Base-by-base conservation (phyloP, 2,329 filamentous ascomycete species). In the Penicillium frequentans region DNA sequence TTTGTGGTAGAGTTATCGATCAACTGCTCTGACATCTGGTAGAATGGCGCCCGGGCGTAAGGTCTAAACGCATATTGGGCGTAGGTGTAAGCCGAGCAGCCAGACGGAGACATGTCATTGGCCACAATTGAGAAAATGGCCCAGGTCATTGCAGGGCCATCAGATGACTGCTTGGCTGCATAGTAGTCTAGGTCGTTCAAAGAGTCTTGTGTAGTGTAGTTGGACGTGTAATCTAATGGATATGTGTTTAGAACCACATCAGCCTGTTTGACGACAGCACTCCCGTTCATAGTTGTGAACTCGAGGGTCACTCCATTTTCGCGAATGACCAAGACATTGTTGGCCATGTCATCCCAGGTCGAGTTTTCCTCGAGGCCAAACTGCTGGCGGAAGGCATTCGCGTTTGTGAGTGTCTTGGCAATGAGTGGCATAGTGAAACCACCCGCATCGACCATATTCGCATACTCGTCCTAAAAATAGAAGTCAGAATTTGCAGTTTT, bases 111-210 rank as follows among this genome's bases (percentile, higher is more conserved):
- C 11, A 89, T 78, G 48, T 84, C 79, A 55, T 86, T 88, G 14
- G 87, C 86, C 29, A 86, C 84, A 48, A 90, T 83, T 47, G 84
- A 84, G 71, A 89, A 90, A 10, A 88, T 84, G 10, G 85, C 85
- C 70, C 88, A 90, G 1, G 88, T 90, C 88, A 90, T 90, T 3
- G 84, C 88, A 1, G 88, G 88, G 0, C 88, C 88, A 62, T 89
- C 81, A 1, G 82, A 75, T 1, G 86, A 88, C 71, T 90, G 87
- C 54, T 86, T 87, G 45, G 84, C 84, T 5, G 88, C 86, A 65
- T 90, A 90, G 66, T 89, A 90, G 63, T 89, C 85, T 21, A 90
- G 72, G 61, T 90, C 84, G 29, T 76, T 79, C 47, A 84, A 70
- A 14, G 80, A 81, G 62, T 82, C 70, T 31, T 73, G 62, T 1